Evolutionary conservation across 1,139 yeast species (phyloP), one percentile per base, ranked within the genome.

Genomic region (Candida labiduridarum): DNA sequence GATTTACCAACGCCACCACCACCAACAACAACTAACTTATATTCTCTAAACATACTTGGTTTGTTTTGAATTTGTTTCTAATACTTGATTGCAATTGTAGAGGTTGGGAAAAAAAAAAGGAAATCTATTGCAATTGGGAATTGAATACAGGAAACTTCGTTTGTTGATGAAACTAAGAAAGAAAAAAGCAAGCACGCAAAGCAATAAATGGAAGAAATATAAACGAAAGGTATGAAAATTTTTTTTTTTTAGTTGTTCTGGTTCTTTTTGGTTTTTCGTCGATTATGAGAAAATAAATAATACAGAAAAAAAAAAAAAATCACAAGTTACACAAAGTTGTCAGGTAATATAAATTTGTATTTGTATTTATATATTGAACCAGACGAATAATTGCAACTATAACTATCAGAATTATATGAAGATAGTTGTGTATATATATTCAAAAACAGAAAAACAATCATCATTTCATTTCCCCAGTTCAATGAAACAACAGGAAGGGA

Each of bases 1-100:
- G 96, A 89, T 69, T 94, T 94, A 72, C 99, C 99, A 53, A 94
- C 98, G 69, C 97, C 97, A 69, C 98, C 98, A 46, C 97, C 98
- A 51, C 98, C 98, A 48, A 94, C 96, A 51, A 94, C 97, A 18
- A 92, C 97, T 56, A 94, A 74, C 66, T 92, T 90, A 69, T 86
- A 90, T 68, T 87, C 95, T 67, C 85, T 76, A 59, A 80, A 67
- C 70, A 66, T 74, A 16, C 18, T 45, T 27, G 19, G 8, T 19
- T 30, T 36, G 18, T 14, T 27, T 25, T 29, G 14, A 14, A 16
- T n/a, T 12, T 35, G 25, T 29, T 35, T 33, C 35, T 33, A 14
- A 2, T 35, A 31, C 40, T 29, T 33, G 25, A 4, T 34, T 33
- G 30, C 16, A 14, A 18, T 16, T 11, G n/a, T 4, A 30, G 6